Conservation (phyloP, 2,329 filamentous ascomycete genomes). For the Epichloe bromicola region DNA sequence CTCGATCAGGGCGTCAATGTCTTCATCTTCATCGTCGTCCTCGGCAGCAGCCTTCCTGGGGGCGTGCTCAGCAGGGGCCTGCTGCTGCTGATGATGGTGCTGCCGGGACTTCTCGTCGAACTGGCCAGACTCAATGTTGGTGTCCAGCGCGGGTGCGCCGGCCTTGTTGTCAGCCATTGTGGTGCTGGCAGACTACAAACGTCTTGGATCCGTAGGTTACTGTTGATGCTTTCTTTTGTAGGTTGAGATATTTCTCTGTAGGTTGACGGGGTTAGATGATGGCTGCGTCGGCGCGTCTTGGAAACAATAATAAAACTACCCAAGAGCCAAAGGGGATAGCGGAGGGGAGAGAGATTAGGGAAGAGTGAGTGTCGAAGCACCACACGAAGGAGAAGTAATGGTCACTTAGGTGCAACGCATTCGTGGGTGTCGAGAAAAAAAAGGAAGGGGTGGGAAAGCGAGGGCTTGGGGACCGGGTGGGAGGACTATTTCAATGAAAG, state of each 20-base stretch:
- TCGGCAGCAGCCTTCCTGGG: constrained; percentile 33
- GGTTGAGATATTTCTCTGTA: constrained; percentile 3
- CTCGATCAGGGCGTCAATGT: constrained; percentile 77
- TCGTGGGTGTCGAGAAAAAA: constrained; percentile 32
- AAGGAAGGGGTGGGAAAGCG: constrained; percentile 20
- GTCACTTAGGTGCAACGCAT: constrained; percentile 32
- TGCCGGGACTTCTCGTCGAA: constrained; percentile 49
- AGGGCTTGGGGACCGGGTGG: constrained; percentile 17
- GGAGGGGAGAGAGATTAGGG: constrained; percentile 7
- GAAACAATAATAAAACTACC: constrained; percentile 3
- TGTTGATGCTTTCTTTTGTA: not conserved
- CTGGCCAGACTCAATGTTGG: constrained; percentile 50
- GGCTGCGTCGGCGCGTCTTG: not conserved
- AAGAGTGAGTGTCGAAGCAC: constrained; percentile 25
- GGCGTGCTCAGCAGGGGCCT: constrained; percentile 18
- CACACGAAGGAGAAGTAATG: constrained; percentile 33
- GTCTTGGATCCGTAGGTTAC: not conserved
- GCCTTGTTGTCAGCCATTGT: constrained; percentile 42
- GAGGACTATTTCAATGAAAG: constrained; percentile 27
- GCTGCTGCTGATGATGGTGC: constrained; percentile 7
- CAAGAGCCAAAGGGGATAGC: constrained; percentile 5
- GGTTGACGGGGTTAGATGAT: constrained; percentile 1
- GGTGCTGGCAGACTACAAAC: constrained; percentile 3
- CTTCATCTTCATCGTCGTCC: constrained; percentile 62
- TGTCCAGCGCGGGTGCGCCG: constrained; percentile 45